Conservation (phyloP, 768 basidiomycete species). For the Kwoniella newhampshirensis region DNA sequence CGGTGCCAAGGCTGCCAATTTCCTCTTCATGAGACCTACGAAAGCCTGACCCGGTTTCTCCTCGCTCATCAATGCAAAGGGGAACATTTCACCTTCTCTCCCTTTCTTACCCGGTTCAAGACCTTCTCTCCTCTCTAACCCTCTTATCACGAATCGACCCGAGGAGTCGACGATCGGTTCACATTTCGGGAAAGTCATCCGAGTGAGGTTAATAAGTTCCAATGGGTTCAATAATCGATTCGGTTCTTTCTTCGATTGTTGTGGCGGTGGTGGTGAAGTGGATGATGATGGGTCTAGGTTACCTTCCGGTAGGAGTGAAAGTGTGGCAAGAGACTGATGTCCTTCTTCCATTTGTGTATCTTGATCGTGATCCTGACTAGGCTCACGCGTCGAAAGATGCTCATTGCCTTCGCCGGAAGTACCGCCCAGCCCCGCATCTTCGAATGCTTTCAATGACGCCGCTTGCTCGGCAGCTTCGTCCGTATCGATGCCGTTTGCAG, state of each 20-base stretch:
- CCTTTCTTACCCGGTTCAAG: slow-evolving; percentile 24
- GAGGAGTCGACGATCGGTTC: slow-evolving; percentile 34
- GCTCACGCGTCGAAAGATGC: neutral
- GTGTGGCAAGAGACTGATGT: slow-evolving; percentile 3
- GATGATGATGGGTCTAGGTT: neutral
- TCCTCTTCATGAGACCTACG: slow-evolving; percentile 17
- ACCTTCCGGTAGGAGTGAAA: slow-evolving; percentile 10
- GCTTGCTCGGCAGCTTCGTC: slow-evolving; percentile 7
- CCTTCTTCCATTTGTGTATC: neutral
- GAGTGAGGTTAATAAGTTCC: slow-evolving; percentile 39
- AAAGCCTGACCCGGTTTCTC: slow-evolving; percentile 9
- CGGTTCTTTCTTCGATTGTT: slow-evolving; percentile 6
- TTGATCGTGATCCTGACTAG: no score
- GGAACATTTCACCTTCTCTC: slow-evolving; percentile 40
- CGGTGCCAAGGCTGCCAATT: slow-evolving; percentile 7
- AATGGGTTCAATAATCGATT: slow-evolving; percentile 44
- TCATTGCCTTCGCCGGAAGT: neutral
- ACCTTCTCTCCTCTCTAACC: slow-evolving; percentile 36
- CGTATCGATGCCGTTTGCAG: neutral
- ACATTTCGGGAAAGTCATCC: slow-evolving; percentile 44
- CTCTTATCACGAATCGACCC: slow-evolving; percentile 41
- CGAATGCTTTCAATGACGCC: slow-evolving; percentile 11
- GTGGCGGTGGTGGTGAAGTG: neutral
- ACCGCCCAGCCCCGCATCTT: slow-evolving; percentile 12
- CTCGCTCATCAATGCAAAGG: slow-evolving; percentile 31